Conservation (phyloP, 257 asterid species). For the Petrea volubilis region DNA sequence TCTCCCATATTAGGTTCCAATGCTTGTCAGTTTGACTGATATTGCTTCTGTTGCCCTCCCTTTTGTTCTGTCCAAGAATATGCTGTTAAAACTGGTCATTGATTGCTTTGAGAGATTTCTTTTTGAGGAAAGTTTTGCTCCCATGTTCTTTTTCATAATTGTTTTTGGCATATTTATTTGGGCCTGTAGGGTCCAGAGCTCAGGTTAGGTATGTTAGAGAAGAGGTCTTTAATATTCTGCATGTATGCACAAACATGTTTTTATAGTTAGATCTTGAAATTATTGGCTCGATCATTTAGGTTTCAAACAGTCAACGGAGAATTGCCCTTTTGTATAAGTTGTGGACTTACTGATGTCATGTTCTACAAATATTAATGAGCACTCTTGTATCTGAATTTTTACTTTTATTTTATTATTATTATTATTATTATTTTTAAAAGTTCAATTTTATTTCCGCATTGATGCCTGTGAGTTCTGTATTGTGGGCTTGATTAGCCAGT, state of each 20-base stretch:
- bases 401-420: background rate
- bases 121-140: background rate
- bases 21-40: background rate
- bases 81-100: background rate
- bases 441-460: background rate
- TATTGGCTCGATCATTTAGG: conserved; percentile 18
- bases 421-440: too few species aligned
- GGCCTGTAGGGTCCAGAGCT: background rate
- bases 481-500: conserved; percentile 10
- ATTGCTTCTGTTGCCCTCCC: background rate
- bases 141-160: background rate
- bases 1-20: conserved; percentile 2
- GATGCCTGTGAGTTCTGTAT: background rate
- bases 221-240: background rate
- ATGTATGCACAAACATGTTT: background rate
- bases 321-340: conserved; percentile 1
- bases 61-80: background rate
- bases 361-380: conserved; percentile 3
- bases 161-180: background rate
- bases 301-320: conserved; percentile 1
- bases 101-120: background rate
- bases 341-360: conserved; percentile 2
- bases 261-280: background rate
- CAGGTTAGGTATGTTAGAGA: background rate
- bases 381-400: background rate